Conservation (phyloP, 495 filamentous ascomycete species). For the Hyaloscypha bicolor region DNA sequence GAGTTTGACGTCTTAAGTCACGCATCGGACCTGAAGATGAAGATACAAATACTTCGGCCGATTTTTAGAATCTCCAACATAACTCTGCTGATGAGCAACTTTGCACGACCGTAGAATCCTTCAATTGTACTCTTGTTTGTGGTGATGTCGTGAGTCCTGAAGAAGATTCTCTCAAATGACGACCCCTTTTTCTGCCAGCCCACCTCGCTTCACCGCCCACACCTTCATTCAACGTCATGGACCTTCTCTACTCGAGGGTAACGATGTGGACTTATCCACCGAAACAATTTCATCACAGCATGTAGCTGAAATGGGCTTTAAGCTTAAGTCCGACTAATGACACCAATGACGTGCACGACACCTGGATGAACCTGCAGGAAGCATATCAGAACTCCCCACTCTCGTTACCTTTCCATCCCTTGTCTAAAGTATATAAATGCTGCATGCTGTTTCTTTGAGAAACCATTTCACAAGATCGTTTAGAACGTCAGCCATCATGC, state of each 20-base stretch:
- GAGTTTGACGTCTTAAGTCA: neutral
- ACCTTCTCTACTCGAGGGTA: neutral
- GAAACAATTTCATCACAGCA: neutral
- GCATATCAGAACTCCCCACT: neutral
- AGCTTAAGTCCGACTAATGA: neutral
- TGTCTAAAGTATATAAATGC: neutral
- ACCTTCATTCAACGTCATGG: neutral
- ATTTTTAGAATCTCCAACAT: neutral
- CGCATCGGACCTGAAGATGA: neutral
- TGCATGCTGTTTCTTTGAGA: neutral
- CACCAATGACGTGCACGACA: neutral
- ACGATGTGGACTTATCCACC: neutral
- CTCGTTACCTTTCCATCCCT: neutral
- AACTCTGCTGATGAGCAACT: neutral
- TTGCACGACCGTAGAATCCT: too few species aligned
- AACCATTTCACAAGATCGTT: conserved; percentile 6
- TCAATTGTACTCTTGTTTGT: neutral
- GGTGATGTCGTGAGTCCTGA: neutral
- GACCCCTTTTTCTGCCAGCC: neutral
- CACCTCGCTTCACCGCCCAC: neutral
- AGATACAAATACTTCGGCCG: neutral
- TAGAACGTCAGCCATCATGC: conserved; percentile 20
- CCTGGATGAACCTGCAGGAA: neutral
- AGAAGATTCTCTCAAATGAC: neutral
- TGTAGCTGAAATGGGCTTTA: neutral